phyloP scores from a whole-genome alignment of 2,329 filamentous ascomycete species.

The Leptoxyphium fumago region DNA sequence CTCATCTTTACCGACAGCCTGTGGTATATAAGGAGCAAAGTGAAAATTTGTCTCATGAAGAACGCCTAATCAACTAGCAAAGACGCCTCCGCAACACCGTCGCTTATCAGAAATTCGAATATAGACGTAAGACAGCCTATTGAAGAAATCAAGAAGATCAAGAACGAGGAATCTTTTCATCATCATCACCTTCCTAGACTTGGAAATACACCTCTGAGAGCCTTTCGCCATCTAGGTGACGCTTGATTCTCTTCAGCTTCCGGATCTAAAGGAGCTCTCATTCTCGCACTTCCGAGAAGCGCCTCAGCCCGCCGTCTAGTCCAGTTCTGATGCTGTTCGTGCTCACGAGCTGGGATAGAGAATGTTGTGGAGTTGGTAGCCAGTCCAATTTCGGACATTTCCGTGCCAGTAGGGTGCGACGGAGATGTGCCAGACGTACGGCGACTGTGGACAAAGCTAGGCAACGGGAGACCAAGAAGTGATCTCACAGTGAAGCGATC shows the following conservation, averaged over 20 bases:
- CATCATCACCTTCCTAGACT: conserved; percentile 3
- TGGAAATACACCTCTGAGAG: conserved; percentile 15
- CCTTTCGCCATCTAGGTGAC: conserved; percentile 17
- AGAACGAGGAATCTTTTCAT: no score
- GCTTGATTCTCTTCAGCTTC: conserved; percentile 14
- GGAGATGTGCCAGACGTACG: neutral
- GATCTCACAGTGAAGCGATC: neutral
- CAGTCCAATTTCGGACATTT: neutral
- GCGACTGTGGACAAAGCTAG: neutral
- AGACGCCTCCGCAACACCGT: no score
- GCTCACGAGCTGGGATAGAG: neutral
- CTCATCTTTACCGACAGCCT: no score
- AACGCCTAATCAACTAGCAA: no score
- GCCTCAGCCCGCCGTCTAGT: conserved; percentile 29
- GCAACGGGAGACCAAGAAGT: neutral
- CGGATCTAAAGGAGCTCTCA: conserved; percentile 12
- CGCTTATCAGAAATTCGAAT: no score
- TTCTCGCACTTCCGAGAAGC: conserved; percentile 21
- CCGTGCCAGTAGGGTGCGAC: neutral
- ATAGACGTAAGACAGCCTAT: no score
- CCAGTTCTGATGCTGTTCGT: conserved; percentile 21
- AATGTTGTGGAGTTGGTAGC: neutral
- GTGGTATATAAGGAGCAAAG: no score
- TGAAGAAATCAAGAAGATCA: no score
- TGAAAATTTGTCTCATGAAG: no score